Base-by-base conservation (phyloP, 352 stramenopile species). In the Phytophthora hybrid region DNA sequence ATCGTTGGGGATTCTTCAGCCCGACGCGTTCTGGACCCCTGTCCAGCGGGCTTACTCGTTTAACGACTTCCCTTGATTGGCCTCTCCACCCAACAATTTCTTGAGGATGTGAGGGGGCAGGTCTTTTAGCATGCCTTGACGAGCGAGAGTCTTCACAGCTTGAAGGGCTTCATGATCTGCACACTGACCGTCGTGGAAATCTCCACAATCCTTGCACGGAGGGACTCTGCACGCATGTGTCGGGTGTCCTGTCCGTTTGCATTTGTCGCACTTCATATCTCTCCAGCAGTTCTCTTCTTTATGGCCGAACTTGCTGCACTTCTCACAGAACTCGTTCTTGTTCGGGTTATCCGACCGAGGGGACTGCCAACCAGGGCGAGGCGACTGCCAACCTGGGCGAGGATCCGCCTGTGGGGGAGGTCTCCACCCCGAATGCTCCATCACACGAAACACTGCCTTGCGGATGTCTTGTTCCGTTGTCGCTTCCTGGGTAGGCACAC, bases 21-120 rank as follows among this genome's bases (percentile, higher is more conserved):
- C n/a, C n/a, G n/a, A n/a, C n/a, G n/a, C n/a, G n/a, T n/a, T n/a
- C n/a, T n/a, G n/a, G n/a, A n/a, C n/a, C n/a, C n/a, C n/a, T n/a
- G n/a, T n/a, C n/a, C n/a, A n/a, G 59, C 63, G 63, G 62, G 69
- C 58, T 60, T 59, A 52, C 18, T 72, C n/a, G 69, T 76, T 76
- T 76, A 54, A 72, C 64, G 23, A 19, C 21, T 54, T 51, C 23
- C 21, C 61, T 29, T 37, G 44, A 29, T 56, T 46, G 16, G 32
- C 49, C 5, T 60, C 52, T 7, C 41, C 62, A 34, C 32, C 52
- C n/a, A 47, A 1, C 4, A 16, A 19, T 56, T 61, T 69, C 8
- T 60, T 19, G 16, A 55, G 16, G n/a, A 61, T 4, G 5, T 51
- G 19, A 2, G 19, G 3, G 1, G 51, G 51, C 34, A 69, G 3